A percentile compares a stretch with the other conserved stretches of the same genome.
Conservation (phyloP, 2,329 filamentous ascomycete genomes). For the Ophiostoma sp. region DNA sequence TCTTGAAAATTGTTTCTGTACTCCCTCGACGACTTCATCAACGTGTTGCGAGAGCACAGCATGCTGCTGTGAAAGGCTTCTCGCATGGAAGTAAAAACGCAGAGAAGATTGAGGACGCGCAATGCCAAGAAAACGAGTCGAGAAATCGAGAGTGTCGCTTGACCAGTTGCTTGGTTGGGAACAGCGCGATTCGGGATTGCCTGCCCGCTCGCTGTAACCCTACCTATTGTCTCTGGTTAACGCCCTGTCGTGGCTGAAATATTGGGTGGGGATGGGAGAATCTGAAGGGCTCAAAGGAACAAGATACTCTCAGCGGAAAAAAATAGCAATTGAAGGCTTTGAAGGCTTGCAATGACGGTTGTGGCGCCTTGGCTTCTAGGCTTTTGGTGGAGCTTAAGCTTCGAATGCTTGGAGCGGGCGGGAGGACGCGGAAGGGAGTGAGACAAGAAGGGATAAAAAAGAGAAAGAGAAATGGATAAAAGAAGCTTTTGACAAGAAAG, state of each 20-base stretch:
- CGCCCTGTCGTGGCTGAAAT: neutral
- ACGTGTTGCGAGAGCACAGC: too few relatives aligned
- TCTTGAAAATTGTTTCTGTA: neutral
- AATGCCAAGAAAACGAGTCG: constrained; percentile 18
- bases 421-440: neutral
- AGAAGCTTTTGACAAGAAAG: neutral
- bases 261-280: neutral
- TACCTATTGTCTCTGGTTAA: neutral
- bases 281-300: neutral
- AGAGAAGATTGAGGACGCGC: neutral
- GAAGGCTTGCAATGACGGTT: neutral
- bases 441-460: neutral
- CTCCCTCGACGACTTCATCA: too few relatives aligned
- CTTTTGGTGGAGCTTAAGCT: neutral
- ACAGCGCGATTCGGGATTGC: neutral
- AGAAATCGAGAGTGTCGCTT: constrained; percentile 2
- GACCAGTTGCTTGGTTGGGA: constrained; percentile 19
- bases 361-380: neutral
- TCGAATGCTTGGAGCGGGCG: neutral
- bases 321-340: neutral
- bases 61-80: neutral
- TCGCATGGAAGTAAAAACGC: neutral
- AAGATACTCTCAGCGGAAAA: neutral
- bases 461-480: neutral
- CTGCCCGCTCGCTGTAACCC: neutral